Evolutionary conservation across 495 filamentous ascomycete genomes (phyloP).

Genomic region (Hypoxylon lienhwacheense): DNA sequence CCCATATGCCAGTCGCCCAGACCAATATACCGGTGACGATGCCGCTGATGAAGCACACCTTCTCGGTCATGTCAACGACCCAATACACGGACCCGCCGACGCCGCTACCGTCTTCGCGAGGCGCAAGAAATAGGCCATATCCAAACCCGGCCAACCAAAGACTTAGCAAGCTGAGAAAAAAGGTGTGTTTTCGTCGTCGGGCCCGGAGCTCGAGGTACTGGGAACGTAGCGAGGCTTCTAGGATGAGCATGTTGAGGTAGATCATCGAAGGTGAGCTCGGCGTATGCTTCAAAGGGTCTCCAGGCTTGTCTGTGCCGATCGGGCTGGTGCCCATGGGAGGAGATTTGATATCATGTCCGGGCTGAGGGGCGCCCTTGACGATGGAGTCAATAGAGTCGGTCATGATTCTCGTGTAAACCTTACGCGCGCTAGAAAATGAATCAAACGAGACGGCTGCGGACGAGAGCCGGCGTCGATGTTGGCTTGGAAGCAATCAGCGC

Average conservation of each 20-base stretch:
- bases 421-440: slow-evolving; percentile 42
- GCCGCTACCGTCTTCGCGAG: slow-evolving; percentile 85
- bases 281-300: slow-evolving; percentile 76
- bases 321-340: slow-evolving; percentile 47
- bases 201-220: slow-evolving; percentile 90
- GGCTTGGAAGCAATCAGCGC: slow-evolving; percentile 15
- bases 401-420: slow-evolving; percentile 37
- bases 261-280: slow-evolving; percentile 94
- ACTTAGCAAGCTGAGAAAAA: slow-evolving; percentile 78
- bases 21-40: slow-evolving; percentile 78
- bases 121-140: slow-evolving; percentile 85
- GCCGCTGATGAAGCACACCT: slow-evolving; percentile 84
- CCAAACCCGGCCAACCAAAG: slow-evolving; percentile 80
- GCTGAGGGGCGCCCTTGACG: slow-evolving; percentile 76
- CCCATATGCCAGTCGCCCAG: slow-evolving; percentile 94
- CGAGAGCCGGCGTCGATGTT: slow-evolving; percentile 38
- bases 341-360: slow-evolving; percentile 43
- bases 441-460: slow-evolving; percentile 63
- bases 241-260: slow-evolving; percentile 95
- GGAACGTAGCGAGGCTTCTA: slow-evolving; percentile 89
- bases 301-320: slow-evolving; percentile 47
- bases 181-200: slow-evolving; percentile 90
- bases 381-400: slow-evolving; percentile 75
- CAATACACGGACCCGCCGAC: slow-evolving; percentile 94
- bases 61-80: slow-evolving; percentile 85